phyloP scores from a whole-genome alignment of 805 yeast species.

The Yarrowia bubula region DNA sequence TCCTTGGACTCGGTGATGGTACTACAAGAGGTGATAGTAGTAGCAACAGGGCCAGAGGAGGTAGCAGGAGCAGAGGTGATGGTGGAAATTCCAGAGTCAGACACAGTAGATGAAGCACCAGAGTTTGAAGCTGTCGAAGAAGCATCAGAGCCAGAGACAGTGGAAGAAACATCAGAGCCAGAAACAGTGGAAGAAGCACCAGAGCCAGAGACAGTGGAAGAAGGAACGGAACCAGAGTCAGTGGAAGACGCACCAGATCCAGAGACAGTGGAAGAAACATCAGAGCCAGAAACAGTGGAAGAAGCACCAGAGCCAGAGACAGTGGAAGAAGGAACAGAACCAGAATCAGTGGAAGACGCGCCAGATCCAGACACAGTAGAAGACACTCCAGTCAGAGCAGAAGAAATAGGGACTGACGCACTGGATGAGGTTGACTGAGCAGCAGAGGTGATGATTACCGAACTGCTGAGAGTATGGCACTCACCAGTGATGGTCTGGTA shows the following conservation, averaged over 20 bases:
- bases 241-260: too few relatives aligned
- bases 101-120: neutral
- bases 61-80: too few relatives aligned
- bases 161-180: neutral
- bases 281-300: neutral
- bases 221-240: slow-evolving; percentile 3
- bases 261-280: neutral
- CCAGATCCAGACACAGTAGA: neutral
- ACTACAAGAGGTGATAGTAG: neutral
- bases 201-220: neutral
- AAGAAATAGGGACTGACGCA: neutral
- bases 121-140: too few relatives aligned
- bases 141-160: too few relatives aligned
- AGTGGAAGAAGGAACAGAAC: neutral
- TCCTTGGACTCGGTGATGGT: neutral
- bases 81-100: too few relatives aligned
- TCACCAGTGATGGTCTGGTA: slow-evolving; percentile 1
- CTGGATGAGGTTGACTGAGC: neutral
- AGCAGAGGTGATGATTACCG: slow-evolving; percentile 7
- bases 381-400: neutral
- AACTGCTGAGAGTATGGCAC: neutral
- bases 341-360: neutral
- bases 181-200: neutral
- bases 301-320: neutral
- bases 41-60: neutral